Evolutionary conservation across 306 rosid species (phyloP), one percentile per base, ranked within the genome.

Genomic region (Neltuma alba): DNA sequence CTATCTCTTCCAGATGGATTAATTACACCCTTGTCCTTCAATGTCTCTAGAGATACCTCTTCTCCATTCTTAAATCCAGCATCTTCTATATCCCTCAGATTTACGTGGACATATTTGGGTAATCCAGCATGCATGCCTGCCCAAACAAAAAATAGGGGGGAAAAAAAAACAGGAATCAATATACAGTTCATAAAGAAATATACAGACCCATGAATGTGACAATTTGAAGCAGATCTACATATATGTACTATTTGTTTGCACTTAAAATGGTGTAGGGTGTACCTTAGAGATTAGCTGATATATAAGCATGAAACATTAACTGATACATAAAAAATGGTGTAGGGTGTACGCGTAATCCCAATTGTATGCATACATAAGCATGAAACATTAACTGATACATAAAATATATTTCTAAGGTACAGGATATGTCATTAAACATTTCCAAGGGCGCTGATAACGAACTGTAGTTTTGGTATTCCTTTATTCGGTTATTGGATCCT

Each of bases 1-100:
- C 96, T 86, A 23, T 93, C 98, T 85, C 98, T 93, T 82, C 98
- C 98, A 12, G 99, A 95, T 57, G 98, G 96, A 84, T 93, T 91
- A 82, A 95, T 93, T 80, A 93, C 84, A 18, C 99, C 84, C 87
- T 85, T 93, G 75, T 77, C 85, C 91, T 83, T 95, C 78, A 96
- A 81, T 27, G 94, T 79, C 84, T 96, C 93, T 44, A 91, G 70
- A 37, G 99, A 88, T 9, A 96, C 98, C 82, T 96, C 97, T 20
- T 96, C 99, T 27, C 99, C 99, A 16, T 91, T 96, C 83, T 85
- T 80, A 88, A 93, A 96, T 81, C 89, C 90, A 15, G 97, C 96
- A 3, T 75, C 91, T 76, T 89, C 98, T 37, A 93, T 93, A 86
- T 93, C 96, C 72, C 76, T 88, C 87, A 96, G 85, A 88, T 96